These are phyloP conservation scores for Acanthamoeba culbertsoni DNA, from an alignment of 208 protist species.

Conservation along the genomic window DNA sequence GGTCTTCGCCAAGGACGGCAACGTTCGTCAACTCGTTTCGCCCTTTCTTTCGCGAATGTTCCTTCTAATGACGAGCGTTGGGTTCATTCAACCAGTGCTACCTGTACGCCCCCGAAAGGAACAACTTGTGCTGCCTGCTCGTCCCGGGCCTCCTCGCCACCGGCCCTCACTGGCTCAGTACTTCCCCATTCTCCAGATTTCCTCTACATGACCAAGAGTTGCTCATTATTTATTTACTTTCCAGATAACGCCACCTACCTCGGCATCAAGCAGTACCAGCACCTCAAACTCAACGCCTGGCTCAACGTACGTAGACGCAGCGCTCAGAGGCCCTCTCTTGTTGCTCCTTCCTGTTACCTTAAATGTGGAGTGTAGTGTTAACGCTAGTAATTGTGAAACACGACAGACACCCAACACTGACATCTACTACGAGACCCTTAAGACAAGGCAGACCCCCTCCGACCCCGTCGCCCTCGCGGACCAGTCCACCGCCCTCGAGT, in stretches of 20 bases:
- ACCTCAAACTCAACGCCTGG: background rate
- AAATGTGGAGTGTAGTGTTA: background rate
- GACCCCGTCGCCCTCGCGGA: background rate
- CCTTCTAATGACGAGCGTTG: background rate
- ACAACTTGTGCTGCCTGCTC: slow-evolving; percentile 24
- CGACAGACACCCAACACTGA: background rate
- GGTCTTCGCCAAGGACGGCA: background rate
- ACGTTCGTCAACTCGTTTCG: background rate
- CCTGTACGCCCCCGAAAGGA: background rate
- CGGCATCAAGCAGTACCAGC: background rate
- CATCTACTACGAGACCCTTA: background rate
- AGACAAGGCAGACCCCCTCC: background rate
- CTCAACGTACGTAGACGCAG: background rate
- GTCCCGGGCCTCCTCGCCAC: background rate
- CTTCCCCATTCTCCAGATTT: background rate
- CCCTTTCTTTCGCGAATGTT: background rate
- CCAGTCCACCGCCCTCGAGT: background rate
- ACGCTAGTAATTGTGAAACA: background rate
- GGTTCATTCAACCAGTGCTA: background rate
- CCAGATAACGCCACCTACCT: background rate
- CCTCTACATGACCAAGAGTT: background rate
- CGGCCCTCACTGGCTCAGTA: background rate
- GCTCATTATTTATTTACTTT: background rate
- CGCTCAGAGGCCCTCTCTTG: background rate
- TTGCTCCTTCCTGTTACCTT: background rate